These are phyloP conservation scores for Starmerella asiatica DNA, from an alignment of 805 yeast species.

Conservation along the genomic window DNA sequence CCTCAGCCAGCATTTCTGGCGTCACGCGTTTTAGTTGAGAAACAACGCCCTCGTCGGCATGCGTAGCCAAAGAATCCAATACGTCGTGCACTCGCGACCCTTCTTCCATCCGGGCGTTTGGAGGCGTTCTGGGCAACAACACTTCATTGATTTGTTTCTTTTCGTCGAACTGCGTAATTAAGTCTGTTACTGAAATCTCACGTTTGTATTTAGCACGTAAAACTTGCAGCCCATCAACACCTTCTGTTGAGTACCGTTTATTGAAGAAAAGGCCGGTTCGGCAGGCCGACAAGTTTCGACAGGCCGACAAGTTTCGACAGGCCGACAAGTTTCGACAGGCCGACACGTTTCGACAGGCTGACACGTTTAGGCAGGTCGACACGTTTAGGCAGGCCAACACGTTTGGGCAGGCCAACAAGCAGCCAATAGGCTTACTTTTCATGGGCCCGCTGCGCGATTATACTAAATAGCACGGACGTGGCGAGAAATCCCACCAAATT, in stretches of 20 bases:
- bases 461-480: constrained; percentile 65
- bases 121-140: neutral
- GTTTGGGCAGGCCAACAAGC: too few species aligned
- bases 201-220: neutral
- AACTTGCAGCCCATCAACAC: too few species aligned
- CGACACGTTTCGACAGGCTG: too few species aligned
- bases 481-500: constrained; percentile 67
- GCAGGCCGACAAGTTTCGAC: too few species aligned
- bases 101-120: constrained; percentile 3
- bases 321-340: too few species aligned
- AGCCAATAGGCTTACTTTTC: constrained; percentile 8
- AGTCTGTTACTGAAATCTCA: constrained; percentile 9
- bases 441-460: constrained; percentile 49
- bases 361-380: too few species aligned
- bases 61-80: too few species aligned
- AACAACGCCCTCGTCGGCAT: neutral
- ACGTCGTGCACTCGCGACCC: constrained; percentile 10
- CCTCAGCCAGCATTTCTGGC: neutral
- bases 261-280: too few species aligned
- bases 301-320: too few species aligned
- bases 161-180: constrained; percentile 16
- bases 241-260: too few species aligned
- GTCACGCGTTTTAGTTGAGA: constrained; percentile 2
- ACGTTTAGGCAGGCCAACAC: too few species aligned
- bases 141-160: constrained; percentile 7